A percentile compares a stretch with the other conserved stretches of the same genome.
phyloP scores from a whole-genome alignment of 108 stramenopile species.

The Pseudonitzschia multistriata region DNA sequence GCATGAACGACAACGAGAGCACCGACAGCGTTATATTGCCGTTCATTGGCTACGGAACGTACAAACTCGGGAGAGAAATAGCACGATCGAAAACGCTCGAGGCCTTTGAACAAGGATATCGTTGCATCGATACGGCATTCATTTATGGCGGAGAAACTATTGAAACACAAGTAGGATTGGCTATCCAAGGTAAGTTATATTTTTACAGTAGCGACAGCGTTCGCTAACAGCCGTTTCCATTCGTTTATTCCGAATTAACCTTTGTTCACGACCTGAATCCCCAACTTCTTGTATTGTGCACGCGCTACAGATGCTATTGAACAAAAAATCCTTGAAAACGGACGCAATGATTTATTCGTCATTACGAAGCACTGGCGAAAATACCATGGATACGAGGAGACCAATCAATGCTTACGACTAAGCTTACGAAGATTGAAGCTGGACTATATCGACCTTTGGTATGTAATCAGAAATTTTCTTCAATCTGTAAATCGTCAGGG shows the following conservation, averaged over 20 bases:
- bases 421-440: conserved; percentile 57
- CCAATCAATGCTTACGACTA: conserved; percentile 56
- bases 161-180: conserved; percentile 63
- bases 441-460: conserved; percentile 62
- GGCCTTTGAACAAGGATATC: conserved; percentile 59
- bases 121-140: conserved; percentile 77
- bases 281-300: not conserved
- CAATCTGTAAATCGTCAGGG: too few relatives aligned
- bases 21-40: conserved; percentile 43
- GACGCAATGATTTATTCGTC: conserved; percentile 55
- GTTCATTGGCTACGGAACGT: conserved; percentile 75
- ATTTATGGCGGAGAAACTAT: conserved; percentile 78
- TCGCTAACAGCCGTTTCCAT: too few relatives aligned
- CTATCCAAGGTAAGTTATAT: conserved; percentile 33
- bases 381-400: conserved; percentile 72
- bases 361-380: conserved; percentile 83
- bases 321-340: conserved; percentile 28
- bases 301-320: conserved; percentile 35
- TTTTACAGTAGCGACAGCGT: not conserved
- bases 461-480: too few relatives aligned
- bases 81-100: conserved; percentile 41
- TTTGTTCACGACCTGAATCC: not conserved
- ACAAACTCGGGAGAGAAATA: conserved; percentile 53
- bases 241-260: too few relatives aligned
- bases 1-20: not conserved